Evolutionary conservation across 1,284 basidiomycete genomes (phyloP).

Genomic region (Boletus nobilissimus): DNA sequence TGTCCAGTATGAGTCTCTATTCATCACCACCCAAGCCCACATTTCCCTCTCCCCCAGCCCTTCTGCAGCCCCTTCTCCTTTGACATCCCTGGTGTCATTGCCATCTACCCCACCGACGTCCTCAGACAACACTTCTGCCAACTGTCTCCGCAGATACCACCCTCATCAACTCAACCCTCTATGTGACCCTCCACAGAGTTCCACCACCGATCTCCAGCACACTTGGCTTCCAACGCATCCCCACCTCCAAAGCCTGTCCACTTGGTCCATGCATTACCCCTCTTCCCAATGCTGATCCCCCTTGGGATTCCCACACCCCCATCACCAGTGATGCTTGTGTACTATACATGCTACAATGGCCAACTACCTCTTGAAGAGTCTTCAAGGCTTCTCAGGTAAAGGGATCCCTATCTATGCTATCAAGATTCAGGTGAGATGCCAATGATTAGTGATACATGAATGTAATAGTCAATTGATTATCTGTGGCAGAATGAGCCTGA

Average conservation of each 20-base stretch:
- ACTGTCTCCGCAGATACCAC: constrained; percentile 31
- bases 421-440: constrained; percentile 54
- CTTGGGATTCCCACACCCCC: too few relatives aligned
- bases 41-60: too few relatives aligned
- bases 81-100: too few relatives aligned
- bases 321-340: too few relatives aligned
- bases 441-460: background rate
- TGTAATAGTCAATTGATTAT: background rate
- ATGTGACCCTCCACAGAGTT: constrained; percentile 35
- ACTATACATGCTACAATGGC: constrained; percentile 52
- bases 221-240: constrained; percentile 69
- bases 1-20: too few relatives aligned
- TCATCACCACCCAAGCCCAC: too few relatives aligned
- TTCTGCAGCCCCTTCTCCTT: too few relatives aligned
- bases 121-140: constrained; percentile 15
- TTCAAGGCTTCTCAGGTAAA: constrained; percentile 57
- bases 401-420: constrained; percentile 58
- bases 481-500: constrained; percentile 60
- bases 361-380: constrained; percentile 57
- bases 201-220: constrained; percentile 74
- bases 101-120: too few relatives aligned
- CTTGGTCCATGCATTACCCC: constrained; percentile 80
- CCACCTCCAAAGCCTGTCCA: constrained; percentile 81
- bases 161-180: constrained; percentile 31
- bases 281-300: constrained; percentile 62